These are phyloP conservation scores for Pichia sp. DNA, from an alignment of 1,139 yeast species.

Conservation along the genomic window DNA sequence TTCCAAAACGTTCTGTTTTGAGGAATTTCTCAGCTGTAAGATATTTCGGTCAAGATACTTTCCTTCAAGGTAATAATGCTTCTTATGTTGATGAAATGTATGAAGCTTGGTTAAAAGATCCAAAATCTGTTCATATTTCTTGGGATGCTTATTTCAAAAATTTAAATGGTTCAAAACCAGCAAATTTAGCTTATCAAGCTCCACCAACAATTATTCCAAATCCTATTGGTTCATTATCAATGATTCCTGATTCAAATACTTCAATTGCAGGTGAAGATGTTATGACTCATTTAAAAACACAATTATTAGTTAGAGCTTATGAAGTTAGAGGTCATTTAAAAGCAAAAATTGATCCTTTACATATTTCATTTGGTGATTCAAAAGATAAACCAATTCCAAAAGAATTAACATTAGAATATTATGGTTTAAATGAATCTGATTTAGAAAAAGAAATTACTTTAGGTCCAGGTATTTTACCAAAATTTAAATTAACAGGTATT, in stretches of 20 bases:
- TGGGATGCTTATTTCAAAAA: slow-evolving; percentile 97
- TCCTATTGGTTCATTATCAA: slow-evolving; percentile 66
- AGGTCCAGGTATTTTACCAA: slow-evolving; percentile 96
- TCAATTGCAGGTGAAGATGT: slow-evolving; percentile 56
- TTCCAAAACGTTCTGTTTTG: slow-evolving; percentile 21
- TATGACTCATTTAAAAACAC: slow-evolving; percentile 87
- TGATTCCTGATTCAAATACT: slow-evolving; percentile 32
- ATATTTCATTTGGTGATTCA: slow-evolving; percentile 75
- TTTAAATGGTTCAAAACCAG: slow-evolving; percentile 61
- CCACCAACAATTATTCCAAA: slow-evolving; percentile 84
- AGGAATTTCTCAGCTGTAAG: slow-evolving; percentile 13
- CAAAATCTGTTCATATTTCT: slow-evolving; percentile 83
- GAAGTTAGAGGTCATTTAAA: slow-evolving; percentile 97
- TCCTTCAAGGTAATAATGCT: slow-evolving; percentile 80
- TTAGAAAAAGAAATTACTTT: slow-evolving; percentile 76
- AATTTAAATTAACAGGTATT: slow-evolving; percentile 66
- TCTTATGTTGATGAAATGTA: slow-evolving; percentile 97
- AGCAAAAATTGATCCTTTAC: slow-evolving; percentile 93
- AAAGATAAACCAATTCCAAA: slow-evolving; percentile 51
- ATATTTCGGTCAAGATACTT: slow-evolving; percentile 48
- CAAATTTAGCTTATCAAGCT: slow-evolving; percentile 74
- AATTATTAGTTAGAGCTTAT: slow-evolving; percentile 93
- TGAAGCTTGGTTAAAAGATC: slow-evolving; percentile 88
- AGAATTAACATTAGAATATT: slow-evolving; percentile 86
- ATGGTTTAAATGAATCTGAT: slow-evolving; percentile 85